Evolutionary conservation across 2,329 filamentous ascomycete species (phyloP).

Genomic region (Zasmidium angulare): DNA sequence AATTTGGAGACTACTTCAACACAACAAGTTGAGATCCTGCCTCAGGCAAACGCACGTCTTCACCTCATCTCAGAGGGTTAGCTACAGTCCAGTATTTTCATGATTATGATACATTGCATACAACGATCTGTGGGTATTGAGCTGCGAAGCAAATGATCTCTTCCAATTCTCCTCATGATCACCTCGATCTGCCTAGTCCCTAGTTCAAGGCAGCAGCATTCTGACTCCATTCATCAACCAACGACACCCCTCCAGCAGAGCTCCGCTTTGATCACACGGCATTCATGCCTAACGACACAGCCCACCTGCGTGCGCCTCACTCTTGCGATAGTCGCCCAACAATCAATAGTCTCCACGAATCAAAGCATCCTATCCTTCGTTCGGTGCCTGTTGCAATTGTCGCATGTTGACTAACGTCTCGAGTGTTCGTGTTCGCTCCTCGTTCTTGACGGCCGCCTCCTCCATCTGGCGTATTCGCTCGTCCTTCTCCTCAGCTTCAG

Average conservation of each 20-base stretch:
- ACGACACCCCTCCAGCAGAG: not conserved
- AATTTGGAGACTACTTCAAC: no score
- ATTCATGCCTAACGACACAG: not conserved
- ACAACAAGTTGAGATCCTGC: no score
- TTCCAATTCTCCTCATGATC: not conserved
- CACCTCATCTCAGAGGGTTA: not conserved
- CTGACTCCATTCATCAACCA: not conserved
- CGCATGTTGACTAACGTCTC: not conserved
- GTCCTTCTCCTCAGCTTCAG: conserved; percentile 44
- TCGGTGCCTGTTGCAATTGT: not conserved
- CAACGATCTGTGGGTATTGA: conserved; percentile 10
- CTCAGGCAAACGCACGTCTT: no score
- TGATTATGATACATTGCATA: conserved; percentile 5
- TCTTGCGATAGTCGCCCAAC: not conserved
- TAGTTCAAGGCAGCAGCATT: not conserved
- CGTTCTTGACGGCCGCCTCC: conserved; percentile 9
- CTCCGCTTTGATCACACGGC: not conserved
- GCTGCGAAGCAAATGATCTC: conserved; percentile 8
- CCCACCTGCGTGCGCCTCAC: not conserved
- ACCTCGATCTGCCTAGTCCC: no score
- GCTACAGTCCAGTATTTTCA: conserved; percentile 7
- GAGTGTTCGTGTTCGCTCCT: not conserved
- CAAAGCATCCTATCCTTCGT: not conserved
- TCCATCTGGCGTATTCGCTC: conserved; percentile 29
- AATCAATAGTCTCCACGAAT: not conserved